These are phyloP conservation scores for Jamesozyma piceae DNA, from an alignment of 805 yeast genomes.

Conservation along the genomic window DNA sequence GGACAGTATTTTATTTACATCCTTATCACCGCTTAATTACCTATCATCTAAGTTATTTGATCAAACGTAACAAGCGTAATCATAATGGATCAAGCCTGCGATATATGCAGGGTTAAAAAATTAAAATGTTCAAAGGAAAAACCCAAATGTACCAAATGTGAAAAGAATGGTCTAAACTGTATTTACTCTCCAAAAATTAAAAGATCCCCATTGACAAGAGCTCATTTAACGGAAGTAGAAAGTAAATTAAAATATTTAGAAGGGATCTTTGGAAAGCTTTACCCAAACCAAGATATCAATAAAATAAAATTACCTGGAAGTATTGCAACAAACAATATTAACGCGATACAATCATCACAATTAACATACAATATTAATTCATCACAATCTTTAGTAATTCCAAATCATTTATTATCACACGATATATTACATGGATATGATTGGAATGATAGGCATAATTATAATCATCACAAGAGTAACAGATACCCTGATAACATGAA, in stretches of 20 bases:
- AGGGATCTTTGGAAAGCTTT: slow-evolving; percentile 32
- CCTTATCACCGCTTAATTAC: too few relatives aligned
- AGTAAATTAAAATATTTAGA: slow-evolving; percentile 42
- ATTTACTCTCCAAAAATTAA: slow-evolving; percentile 68
- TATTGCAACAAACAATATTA: not conserved
- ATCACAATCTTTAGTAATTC: not conserved
- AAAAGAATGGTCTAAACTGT: slow-evolving; percentile 64
- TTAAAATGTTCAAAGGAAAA: slow-evolving; percentile 69
- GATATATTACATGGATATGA: slow-evolving; percentile 44
- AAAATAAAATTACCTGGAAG: slow-evolving; percentile 11
- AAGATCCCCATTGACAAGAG: slow-evolving; percentile 74
- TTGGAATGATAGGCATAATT: slow-evolving; percentile 31
- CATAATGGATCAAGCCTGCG: slow-evolving; percentile 41
- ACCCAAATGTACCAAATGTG: slow-evolving; percentile 71
- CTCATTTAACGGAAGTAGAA: slow-evolving; percentile 71
- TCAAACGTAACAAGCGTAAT: too few relatives aligned
- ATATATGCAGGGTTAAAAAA: slow-evolving; percentile 73
- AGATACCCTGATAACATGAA: not conserved
- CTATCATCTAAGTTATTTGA: too few relatives aligned
- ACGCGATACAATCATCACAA: not conserved
- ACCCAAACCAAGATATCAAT: slow-evolving; percentile 42
- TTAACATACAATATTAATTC: not conserved
- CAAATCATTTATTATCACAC: slow-evolving; percentile 10
- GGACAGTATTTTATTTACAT: too few relatives aligned
- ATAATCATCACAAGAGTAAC: not conserved